These are phyloP conservation scores for Emericellopsis terricola DNA, from an alignment of 495 filamentous ascomycete genomes.

Conservation along the genomic window DNA sequence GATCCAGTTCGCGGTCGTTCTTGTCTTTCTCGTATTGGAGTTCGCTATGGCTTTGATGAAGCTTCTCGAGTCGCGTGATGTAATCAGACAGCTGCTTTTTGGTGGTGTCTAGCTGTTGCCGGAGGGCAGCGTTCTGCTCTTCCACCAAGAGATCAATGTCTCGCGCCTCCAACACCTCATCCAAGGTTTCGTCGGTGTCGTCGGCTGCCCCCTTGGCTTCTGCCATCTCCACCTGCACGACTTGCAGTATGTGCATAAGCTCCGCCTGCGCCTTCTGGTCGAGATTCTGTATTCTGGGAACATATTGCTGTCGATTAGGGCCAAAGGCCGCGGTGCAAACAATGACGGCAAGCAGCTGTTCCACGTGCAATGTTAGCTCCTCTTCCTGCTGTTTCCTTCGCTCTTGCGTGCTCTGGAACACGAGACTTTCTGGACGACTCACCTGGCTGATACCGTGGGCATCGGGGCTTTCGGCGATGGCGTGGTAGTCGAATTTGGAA, in stretches of 20 bases:
- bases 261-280: slow-evolving; percentile 25
- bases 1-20: slow-evolving; percentile 45
- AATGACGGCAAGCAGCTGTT: slow-evolving; percentile 45
- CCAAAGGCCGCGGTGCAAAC: slow-evolving; percentile 43
- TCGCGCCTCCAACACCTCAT: slow-evolving; percentile 28
- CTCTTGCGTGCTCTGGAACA: no score
- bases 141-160: slow-evolving; percentile 14
- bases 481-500: slow-evolving; percentile 12
- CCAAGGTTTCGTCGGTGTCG: slow-evolving; percentile 2
- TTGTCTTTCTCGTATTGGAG: slow-evolving; percentile 29
- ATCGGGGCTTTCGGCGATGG: slow-evolving; percentile 17
- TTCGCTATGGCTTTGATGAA: slow-evolving; percentile 40
- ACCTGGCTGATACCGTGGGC: slow-evolving; percentile 16
- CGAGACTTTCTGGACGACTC: neutral
- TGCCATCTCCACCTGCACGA: slow-evolving; percentile 3
- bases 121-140: slow-evolving; percentile 11
- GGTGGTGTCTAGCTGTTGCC: slow-evolving; percentile 4
- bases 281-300: slow-evolving; percentile 30
- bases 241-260: slow-evolving; percentile 10
- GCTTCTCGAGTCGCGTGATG: slow-evolving; percentile 34
- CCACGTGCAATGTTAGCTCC: slow-evolving; percentile 11
- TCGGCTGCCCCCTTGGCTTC: neutral
- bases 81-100: slow-evolving; percentile 28
- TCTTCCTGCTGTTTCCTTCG: slow-evolving; percentile 4
- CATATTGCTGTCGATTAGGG: slow-evolving; percentile 33